phyloP scores from a whole-genome alignment of 2,329 filamentous ascomycete species.

The Thelonectria discophora region DNA sequence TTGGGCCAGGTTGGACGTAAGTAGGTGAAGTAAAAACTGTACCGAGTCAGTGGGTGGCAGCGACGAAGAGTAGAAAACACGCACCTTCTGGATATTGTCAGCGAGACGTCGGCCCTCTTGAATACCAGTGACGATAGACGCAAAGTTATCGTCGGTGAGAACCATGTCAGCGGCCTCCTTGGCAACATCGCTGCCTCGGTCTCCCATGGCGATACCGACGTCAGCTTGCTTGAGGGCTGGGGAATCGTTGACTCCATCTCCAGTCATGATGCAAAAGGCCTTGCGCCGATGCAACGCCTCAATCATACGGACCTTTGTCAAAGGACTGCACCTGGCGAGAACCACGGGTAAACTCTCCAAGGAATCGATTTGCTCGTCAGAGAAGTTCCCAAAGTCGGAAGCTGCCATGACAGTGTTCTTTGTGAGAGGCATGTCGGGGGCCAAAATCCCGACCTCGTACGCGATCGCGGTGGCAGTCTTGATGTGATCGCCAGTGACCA shows the following conservation, averaged over 20 bases:
- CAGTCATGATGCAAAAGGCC: constrained; percentile 77
- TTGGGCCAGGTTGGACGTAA: constrained; percentile 76
- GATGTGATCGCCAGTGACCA: constrained; percentile 75
- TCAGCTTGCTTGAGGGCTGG: constrained; percentile 77
- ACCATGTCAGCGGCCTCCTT: constrained; percentile 90
- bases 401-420: constrained; percentile 67
- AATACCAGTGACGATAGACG: constrained; percentile 78
- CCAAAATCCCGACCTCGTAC: constrained; percentile 69
- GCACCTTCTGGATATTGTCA: constrained; percentile 78
- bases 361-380: constrained; percentile 68
- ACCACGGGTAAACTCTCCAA: constrained; percentile 71
- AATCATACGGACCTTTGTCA: constrained; percentile 79
- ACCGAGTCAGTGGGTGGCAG: constrained; percentile 26
- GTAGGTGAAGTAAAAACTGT: constrained; percentile 69
- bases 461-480: constrained; percentile 74
- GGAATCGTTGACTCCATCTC: constrained; percentile 79
- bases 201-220: constrained; percentile 80
- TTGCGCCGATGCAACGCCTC: constrained; percentile 75
- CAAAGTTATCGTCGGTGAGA: constrained; percentile 88
- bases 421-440: constrained; percentile 46
- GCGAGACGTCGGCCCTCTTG: constrained; percentile 75
- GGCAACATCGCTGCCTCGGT: constrained; percentile 75
- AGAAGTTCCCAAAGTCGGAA: constrained; percentile 69
- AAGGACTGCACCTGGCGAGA: constrained; percentile 73
- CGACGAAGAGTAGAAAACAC: not conserved